Conservation (phyloP, 169 alveolate genomes). For the Cyclospora cayetanensis region DNA sequence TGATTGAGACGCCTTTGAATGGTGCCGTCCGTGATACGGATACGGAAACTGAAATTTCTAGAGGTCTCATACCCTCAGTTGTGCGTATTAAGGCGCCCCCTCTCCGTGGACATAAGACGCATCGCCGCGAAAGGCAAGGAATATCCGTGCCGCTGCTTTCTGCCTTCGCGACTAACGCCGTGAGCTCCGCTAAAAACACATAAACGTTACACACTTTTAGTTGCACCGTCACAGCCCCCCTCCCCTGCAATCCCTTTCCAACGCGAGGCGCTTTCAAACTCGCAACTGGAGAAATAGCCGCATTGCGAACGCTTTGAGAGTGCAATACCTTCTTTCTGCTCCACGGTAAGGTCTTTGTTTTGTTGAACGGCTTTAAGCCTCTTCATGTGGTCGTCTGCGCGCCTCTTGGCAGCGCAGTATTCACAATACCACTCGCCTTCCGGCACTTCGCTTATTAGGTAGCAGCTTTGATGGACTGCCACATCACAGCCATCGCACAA, state of each 20-base stretch:
- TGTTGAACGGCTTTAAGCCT: background rate
- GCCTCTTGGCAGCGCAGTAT: constrained; percentile 67
- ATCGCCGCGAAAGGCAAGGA: constrained; percentile 5
- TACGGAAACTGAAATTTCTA: no score
- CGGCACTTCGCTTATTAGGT: constrained; percentile 78
- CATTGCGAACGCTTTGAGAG: no score
- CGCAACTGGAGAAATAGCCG: no score
- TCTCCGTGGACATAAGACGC: constrained; percentile 47
- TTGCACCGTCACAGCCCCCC: no score
- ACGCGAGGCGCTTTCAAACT: no score
- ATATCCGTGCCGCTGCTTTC: background rate
- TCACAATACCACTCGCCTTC: constrained; percentile 83
- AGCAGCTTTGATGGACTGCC: constrained; percentile 83
- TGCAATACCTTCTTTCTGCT: background rate
- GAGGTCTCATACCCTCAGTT: constrained; percentile 43
- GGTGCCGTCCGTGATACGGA: no score
- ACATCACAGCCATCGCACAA: constrained; percentile 80
- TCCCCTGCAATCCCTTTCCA: no score
- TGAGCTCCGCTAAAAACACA: background rate
- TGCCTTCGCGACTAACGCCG: background rate
- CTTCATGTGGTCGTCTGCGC: background rate
- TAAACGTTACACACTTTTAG: no score
- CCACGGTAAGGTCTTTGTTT: background rate
- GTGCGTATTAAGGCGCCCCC: constrained; percentile 34
- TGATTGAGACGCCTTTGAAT: background rate